Evolutionary conservation across 225 moss, liverwort and hornwort species (phyloP).

Genomic region (Physcomitrium patens): DNA sequence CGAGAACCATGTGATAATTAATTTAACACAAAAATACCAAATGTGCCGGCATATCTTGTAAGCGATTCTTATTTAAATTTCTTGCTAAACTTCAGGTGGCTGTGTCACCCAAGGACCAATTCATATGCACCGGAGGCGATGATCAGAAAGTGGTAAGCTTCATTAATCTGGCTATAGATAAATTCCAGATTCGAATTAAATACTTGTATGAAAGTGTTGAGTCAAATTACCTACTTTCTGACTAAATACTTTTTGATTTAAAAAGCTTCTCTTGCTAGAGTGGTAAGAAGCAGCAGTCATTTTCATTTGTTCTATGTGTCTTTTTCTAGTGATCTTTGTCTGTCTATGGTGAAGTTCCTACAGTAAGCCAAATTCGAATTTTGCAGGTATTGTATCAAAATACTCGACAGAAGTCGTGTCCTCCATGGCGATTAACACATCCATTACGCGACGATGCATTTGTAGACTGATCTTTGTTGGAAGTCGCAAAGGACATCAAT

Average conservation of each 20-base stretch:
- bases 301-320: not conserved
- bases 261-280: not conserved
- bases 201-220: not conserved
- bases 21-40: not conserved
- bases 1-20: not conserved
- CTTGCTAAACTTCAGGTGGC: constrained; percentile 47
- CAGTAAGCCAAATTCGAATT: not conserved
- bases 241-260: not conserved
- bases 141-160: constrained; percentile 66
- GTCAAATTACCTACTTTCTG: not conserved
- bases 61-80: not conserved
- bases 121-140: constrained; percentile 66
- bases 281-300: not conserved
- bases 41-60: not conserved
- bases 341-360: not conserved
- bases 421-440: constrained; percentile 54
- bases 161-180: not conserved
- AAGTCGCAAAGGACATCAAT: not conserved
- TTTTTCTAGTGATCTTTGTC: not conserved
- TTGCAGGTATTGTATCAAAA: constrained; percentile 59
- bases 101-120: constrained; percentile 50
- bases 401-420: constrained; percentile 32
- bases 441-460: constrained; percentile 38
- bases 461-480: not conserved
- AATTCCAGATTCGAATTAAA: not conserved